A percentile compares a stretch with the other conserved stretches of the same genome.
Evolutionary conservation across 331 rosid genomes (phyloP).

Genomic region (Quercus phellos): DNA sequence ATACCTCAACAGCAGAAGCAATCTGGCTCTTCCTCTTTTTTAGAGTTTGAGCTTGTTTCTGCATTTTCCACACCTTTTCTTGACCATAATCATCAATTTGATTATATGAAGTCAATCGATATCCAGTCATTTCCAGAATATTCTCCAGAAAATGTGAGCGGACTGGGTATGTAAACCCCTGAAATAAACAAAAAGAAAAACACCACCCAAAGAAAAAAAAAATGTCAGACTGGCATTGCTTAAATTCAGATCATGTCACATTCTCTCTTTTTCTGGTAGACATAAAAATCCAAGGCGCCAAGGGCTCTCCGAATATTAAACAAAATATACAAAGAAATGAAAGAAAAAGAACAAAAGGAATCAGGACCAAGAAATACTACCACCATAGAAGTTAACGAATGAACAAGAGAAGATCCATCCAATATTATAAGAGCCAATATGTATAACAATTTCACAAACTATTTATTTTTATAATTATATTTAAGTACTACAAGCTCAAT

Average conservation of each 20-base stretch:
- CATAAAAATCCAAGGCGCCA: not conserved
- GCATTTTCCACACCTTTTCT: conserved; percentile 88
- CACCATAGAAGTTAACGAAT: not conserved
- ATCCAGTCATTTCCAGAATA: conserved; percentile 79
- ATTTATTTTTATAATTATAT: not conserved
- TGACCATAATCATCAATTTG: conserved; percentile 97
- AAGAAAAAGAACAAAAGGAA: not conserved
- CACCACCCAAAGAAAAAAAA: not conserved
- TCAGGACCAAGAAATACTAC: not conserved
- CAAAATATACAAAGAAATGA: not conserved
- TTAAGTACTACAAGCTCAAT: not conserved
- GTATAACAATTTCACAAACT: not conserved
- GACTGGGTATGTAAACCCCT: conserved; percentile 89
- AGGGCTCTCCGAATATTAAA: not conserved
- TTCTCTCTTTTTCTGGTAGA: not conserved
- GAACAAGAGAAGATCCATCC: not conserved
- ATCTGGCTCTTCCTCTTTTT: conserved; percentile 97
- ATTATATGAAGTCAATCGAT: conserved; percentile 66
- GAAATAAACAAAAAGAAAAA: conserved; percentile 13
- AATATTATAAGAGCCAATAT: not conserved
- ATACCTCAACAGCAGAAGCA: conserved; percentile 84
- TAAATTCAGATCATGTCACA: not conserved
- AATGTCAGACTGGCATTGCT: not conserved
- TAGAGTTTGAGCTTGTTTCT: conserved; percentile 62
- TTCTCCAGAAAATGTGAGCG: conserved; percentile 80